A percentile compares a stretch with the other conserved stretches of the same genome.
Evolutionary conservation across 257 asterid species (phyloP).

Genomic region (Solanum bukasovii): DNA sequence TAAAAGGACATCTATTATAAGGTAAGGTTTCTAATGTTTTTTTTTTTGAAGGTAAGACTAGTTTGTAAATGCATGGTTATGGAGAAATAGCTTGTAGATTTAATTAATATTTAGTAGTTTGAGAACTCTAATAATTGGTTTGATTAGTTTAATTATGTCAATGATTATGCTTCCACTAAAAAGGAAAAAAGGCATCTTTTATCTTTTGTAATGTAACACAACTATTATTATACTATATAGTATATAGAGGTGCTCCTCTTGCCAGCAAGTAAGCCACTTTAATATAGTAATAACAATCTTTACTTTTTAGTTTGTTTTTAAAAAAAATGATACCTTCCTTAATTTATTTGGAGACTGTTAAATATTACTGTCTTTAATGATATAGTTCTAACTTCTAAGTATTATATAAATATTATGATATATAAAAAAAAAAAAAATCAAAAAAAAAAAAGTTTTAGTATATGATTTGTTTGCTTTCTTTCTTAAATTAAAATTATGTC

Average conservation of each 20-base stretch:
- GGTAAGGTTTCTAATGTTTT: neutral
- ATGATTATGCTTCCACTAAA: neutral
- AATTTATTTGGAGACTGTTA: neutral
- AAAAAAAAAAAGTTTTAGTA: neutral
- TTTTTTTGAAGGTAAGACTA: neutral
- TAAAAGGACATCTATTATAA: neutral
- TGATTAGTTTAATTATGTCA: constrained; percentile 2
- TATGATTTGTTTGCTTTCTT: neutral
- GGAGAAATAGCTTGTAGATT: neutral
- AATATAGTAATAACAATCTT: neutral
- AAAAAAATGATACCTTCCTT: neutral
- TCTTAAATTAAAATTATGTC: neutral
- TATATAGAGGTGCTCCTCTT: neutral
- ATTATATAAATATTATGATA: neutral
- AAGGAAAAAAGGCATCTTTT: neutral
- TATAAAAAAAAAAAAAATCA: neutral
- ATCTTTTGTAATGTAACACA: neutral
- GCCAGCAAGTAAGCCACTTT: neutral
- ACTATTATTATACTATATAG: neutral
- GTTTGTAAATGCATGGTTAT: neutral
- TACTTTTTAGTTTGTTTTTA: neutral
- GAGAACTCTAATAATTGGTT: neutral
- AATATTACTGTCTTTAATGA: neutral
- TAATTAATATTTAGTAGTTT: neutral
- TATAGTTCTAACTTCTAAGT: neutral